Conservation (phyloP, 192 early-diverging fungal genomes). For the Funneliformis geosporum region DNA sequence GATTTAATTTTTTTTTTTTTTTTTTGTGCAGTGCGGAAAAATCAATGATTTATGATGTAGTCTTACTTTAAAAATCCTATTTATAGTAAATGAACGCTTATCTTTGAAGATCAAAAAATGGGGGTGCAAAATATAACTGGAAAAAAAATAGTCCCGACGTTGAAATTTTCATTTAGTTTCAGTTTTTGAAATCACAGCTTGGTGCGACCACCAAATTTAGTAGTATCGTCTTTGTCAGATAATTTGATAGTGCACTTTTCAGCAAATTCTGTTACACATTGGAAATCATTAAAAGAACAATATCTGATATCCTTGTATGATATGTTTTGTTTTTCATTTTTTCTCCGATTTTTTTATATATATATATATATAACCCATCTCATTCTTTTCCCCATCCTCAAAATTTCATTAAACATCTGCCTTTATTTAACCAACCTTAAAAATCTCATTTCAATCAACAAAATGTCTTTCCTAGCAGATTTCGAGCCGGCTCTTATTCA, state of each 20-base stretch:
- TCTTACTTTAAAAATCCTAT: too few relatives aligned
- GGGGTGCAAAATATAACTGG: too few relatives aligned
- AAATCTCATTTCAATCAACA: not conserved
- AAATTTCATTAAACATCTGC: not conserved
- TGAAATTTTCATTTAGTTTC: too few relatives aligned
- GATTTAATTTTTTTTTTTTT: too few relatives aligned
- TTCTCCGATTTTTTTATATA: not conserved
- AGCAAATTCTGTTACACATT: not conserved
- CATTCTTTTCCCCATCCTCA: not conserved
- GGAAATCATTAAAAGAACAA: not conserved
- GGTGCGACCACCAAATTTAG: too few relatives aligned
- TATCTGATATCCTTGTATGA: not conserved
- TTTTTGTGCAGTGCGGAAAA: too few relatives aligned
- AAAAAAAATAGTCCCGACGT: too few relatives aligned
- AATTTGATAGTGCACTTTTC: not conserved
- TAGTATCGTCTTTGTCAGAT: not conserved
- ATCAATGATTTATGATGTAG: too few relatives aligned
- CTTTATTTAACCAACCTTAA: not conserved
- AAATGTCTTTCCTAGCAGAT: constrained; percentile 24
- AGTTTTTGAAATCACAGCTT: too few relatives aligned
- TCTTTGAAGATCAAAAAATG: too few relatives aligned
- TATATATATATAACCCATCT: not conserved
- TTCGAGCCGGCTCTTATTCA: constrained; percentile 17
- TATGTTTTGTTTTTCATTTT: not conserved
- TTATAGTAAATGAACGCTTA: too few relatives aligned